A percentile compares a stretch with the other conserved stretches of the same genome.
These are phyloP conservation scores for Uronychia binucleata DNA, from an alignment of 73 alveolate genomes.

Conservation along the genomic window DNA sequence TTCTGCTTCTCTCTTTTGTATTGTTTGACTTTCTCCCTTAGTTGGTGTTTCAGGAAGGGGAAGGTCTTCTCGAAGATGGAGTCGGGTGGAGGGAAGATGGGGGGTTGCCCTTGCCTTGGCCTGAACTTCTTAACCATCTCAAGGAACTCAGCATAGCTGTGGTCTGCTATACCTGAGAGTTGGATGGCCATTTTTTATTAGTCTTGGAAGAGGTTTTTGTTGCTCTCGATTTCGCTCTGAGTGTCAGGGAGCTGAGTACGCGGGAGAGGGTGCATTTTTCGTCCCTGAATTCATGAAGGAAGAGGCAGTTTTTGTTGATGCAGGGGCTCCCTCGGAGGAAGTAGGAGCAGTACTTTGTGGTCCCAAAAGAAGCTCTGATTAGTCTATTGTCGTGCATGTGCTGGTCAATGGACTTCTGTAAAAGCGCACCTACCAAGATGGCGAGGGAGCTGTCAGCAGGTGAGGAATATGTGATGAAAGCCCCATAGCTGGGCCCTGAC, in stretches of 20 bases:
- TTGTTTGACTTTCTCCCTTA: not conserved
- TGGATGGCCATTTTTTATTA: slow-evolving; percentile 27
- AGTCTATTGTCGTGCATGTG: slow-evolving; percentile 67
- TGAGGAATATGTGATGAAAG: slow-evolving; percentile 77
- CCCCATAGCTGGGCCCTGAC: slow-evolving; percentile 54
- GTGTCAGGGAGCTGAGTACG: slow-evolving; percentile 1
- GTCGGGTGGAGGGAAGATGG: slow-evolving; percentile 46
- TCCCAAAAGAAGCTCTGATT: slow-evolving; percentile 87
- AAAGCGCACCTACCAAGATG: slow-evolving; percentile 35
- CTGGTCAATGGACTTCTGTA: slow-evolving; percentile 61
- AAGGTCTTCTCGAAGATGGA: slow-evolving; percentile 30
- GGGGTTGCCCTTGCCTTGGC: not conserved
- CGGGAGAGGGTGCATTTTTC: slow-evolving; percentile 20
- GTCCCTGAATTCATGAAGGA: slow-evolving; percentile 43
- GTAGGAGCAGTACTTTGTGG: slow-evolving; percentile 89
- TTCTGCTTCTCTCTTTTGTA: not conserved
- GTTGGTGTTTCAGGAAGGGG: not conserved
- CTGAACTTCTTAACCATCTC: slow-evolving; percentile 5
- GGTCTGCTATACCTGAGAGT: slow-evolving; percentile 7
- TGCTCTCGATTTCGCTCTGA: slow-evolving; percentile 17
- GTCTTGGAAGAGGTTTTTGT: slow-evolving; percentile 25
- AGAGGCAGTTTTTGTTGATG: slow-evolving; percentile 74
- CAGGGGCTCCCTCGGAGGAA: slow-evolving; percentile 79
- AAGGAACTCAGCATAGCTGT: slow-evolving; percentile 20
- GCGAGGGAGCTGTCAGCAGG: slow-evolving; percentile 80